Base-by-base conservation (phyloP, 192 early-diverging fungal genomes). In the Mortierella antarctica region DNA sequence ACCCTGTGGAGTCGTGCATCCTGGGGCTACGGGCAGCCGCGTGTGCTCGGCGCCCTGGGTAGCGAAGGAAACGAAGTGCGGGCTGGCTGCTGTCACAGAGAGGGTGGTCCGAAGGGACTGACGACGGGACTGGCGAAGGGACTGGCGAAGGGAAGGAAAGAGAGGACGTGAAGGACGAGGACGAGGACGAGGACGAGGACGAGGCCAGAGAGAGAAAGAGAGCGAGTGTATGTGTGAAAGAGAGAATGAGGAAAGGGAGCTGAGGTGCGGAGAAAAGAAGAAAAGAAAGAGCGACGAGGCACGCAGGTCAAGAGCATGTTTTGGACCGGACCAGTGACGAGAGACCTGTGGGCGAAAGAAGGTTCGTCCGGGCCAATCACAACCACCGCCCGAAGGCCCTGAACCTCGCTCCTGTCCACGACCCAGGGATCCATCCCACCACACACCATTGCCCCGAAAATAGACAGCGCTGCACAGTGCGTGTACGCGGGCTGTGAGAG, bases 181-280 rank as follows among this genome's bases (percentile, higher is more conserved):
- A 53, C 47, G 39, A 44, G 44, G 2, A 59, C 39, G 31, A 40
- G 21, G 54, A 45, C 17, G 65, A 14, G 42, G 18, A 46, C 17
- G 54, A 57, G 57, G 42, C 7, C 14, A 5, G 21, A 64, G 50
- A 31, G 11, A 52, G 14, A 64, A 21, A 64, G 23, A 52, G 23
- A 51, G 15, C 1, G 4, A 58, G 57, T 6, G 5, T 58, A 23
- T 0, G 57, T 6, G 7, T 58, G 18, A 40, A 23, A 31, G 31
- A 31, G 31, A 31, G 31, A 46, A 14, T 45, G 23, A 52, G 39
- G 21, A 49, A 20, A 0, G 31, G 23, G 21, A 66, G 50, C 40
- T 44, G 47, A 47, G 51, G 63, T 14, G 15, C 5, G 52, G 45
- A 57, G 20, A 47, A 65, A 63, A 48, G 54, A 49, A 54, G 15